Evolutionary conservation across 2,329 filamentous ascomycete genomes (phyloP).

Genomic region (Fusarium illudens): DNA sequence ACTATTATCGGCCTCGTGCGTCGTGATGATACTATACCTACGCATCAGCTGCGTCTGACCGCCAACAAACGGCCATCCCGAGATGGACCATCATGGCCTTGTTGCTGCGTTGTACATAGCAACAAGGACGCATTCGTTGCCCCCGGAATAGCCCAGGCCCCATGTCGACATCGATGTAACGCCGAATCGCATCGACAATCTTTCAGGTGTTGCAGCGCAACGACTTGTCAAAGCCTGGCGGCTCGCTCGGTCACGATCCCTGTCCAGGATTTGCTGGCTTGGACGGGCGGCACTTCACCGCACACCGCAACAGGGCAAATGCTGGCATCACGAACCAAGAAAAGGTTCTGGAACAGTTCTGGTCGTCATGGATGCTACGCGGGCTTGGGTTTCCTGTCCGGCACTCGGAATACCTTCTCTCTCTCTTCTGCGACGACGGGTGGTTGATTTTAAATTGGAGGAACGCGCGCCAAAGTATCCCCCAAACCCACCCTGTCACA

Average conservation of each 20-base stretch:
- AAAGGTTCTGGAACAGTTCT: slow-evolving; percentile 6
- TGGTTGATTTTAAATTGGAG: slow-evolving; percentile 33
- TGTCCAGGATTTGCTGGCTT: slow-evolving; percentile 7
- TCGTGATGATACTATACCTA: slow-evolving; percentile 9
- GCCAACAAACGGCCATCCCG: slow-evolving; percentile 14
- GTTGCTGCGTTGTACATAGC: not conserved
- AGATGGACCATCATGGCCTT: not conserved
- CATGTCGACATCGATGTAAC: slow-evolving; percentile 30
- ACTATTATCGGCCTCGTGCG: not conserved
- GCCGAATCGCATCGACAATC: slow-evolving; percentile 40
- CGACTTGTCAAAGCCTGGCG: slow-evolving; percentile 11
- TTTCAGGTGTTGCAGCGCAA: slow-evolving; percentile 26
- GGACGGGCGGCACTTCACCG: not conserved
- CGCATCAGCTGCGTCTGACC: not conserved
- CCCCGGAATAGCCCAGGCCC: slow-evolving; percentile 12
- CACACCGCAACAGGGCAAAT: not conserved
- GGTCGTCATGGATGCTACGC: not conserved
- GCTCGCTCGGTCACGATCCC: not conserved
- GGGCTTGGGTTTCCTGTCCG: not conserved
- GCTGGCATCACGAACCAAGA: not conserved
- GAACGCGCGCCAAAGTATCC: slow-evolving; percentile 23
- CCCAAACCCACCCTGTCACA: slow-evolving; percentile 26
- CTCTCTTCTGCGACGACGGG: not conserved
- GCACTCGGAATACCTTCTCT: slow-evolving; percentile 10
- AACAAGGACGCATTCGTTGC: not conserved